phyloP scores from a whole-genome alignment of 2,329 filamentous ascomycete genomes.

The Chlorencoelia australis region DNA sequence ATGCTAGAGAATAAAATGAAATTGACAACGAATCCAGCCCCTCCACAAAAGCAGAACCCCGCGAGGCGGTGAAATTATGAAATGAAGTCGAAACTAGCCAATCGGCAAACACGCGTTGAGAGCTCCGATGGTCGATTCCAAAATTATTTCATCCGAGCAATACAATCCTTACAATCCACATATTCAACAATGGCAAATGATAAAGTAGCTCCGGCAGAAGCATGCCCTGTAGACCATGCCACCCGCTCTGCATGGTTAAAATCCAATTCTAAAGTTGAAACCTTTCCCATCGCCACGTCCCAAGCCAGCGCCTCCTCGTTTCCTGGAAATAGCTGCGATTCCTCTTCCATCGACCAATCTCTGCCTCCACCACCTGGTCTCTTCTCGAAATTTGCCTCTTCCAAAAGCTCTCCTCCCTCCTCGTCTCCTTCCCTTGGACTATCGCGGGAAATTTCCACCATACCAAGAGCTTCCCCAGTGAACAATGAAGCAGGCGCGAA shows the following conservation, averaged over 20 bases:
- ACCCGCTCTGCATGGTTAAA: conserved; percentile 78
- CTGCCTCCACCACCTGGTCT: conserved; percentile 25
- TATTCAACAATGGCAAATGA: conserved; percentile 21
- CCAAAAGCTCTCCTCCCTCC: conserved; percentile 7
- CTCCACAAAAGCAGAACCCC: no score
- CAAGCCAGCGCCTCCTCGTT: conserved; percentile 23
- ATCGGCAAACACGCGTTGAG: no score
- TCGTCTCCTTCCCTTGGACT: conserved; percentile 39
- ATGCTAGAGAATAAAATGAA: no score
- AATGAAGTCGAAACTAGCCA: no score
- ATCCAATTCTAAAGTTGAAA: conserved; percentile 19
- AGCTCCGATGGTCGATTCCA: no score
- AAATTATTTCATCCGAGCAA: no score
- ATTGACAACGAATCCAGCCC: no score
- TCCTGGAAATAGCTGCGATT: conserved; percentile 29
- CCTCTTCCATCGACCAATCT: conserved; percentile 28
- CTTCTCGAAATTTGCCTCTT: conserved; percentile 15
- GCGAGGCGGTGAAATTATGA: no score
- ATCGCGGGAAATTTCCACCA: conserved; percentile 67
- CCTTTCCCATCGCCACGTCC: conserved; percentile 18
- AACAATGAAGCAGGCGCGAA: conserved; percentile 31
- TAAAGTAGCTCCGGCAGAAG: conserved; percentile 28
- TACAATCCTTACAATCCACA: background rate
- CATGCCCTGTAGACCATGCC: conserved; percentile 85
- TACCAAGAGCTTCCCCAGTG: conserved; percentile 51